Base-by-base conservation (phyloP, 2,329 filamentous ascomycete genomes). In the Beauveria medogensis region DNA sequence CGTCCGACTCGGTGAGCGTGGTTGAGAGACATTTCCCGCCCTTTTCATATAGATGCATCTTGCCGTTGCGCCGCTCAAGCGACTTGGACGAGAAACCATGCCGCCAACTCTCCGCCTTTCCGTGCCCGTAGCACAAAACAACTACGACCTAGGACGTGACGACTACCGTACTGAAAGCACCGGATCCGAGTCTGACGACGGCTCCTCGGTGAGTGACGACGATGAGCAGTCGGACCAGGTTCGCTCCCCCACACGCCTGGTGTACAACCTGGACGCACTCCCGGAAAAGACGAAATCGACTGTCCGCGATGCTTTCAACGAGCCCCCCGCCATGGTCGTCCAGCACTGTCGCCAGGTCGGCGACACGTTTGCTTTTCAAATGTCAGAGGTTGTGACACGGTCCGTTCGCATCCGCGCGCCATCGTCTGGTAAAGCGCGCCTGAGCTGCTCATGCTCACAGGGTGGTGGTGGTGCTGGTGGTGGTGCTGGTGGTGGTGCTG, bases 361-460 rank as follows among this genome's bases (percentile, higher is more conserved):
- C 26, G 67, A 79, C 62, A 78, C 80, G 22, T 83, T 81, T 61
- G 79, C 81, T 53, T 84, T 84, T 62, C 77, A 83, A 65, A 77
- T 85, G 72, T 80, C 79, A 4, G 82, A 84, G 67, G 70, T 79
- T 2, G 78, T 80, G 28, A 80, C 80, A 16, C 77, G 78, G 12
- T 80, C 79, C 20, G 74, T 84, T 47, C 76, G 80, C 46, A 80
- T 82, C 34, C 77, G 78, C 2, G 71, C 74, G 2, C 67, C 73
- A 0, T 69, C 69, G 34, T 76, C 76, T 63, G 73, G 68, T 40
- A 74, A 73, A 53, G 71, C 77, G 2, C 67, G 67, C 1, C 75
- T 82, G 5, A 74, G 69, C 20, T 84, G 82, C 70, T 79, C 77
- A 30, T 83, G 81, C 63, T 67, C 62, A 16, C 65, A 68, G 62